Percentiles rank a stretch among this genome's conserved stretches.
These are phyloP conservation scores for Ustulina deusta DNA, from an alignment of 2,329 filamentous ascomycete species.

Conservation along the genomic window DNA sequence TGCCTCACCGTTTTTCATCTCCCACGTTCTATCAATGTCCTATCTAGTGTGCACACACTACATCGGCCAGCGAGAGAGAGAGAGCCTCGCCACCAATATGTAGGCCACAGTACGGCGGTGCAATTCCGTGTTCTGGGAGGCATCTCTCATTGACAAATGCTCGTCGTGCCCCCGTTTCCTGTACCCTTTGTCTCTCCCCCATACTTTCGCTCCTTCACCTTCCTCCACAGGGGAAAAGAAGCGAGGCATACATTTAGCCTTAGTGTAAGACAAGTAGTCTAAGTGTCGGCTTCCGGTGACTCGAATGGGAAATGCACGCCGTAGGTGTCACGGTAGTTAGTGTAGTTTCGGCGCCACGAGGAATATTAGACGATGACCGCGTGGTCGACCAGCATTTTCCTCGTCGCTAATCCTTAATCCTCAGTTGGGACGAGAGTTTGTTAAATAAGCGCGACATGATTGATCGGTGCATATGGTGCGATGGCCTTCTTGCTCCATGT, in stretches of 20 bases:
- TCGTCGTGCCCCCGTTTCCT: neutral
- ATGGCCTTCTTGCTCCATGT: conserved; percentile 5
- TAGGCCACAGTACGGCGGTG: conserved; percentile 18
- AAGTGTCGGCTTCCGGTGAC: conserved; percentile 6
- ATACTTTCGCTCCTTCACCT: neutral
- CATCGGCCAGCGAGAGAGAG: conserved; percentile 18
- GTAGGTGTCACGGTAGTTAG: conserved; percentile 15
- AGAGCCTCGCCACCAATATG: conserved; percentile 1
- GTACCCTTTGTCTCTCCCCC: neutral
- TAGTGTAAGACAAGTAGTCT: conserved; percentile 5
- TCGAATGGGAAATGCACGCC: conserved; percentile 12
- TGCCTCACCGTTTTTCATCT: conserved; percentile 1
- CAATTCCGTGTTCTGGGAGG: conserved; percentile 16
- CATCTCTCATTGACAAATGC: conserved; percentile 22
- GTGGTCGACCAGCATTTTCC: conserved; percentile 35
- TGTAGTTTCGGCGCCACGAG: conserved; percentile 31
- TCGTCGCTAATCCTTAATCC: neutral
- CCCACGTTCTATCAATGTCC: conserved; percentile 9
- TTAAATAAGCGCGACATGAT: conserved; percentile 11
- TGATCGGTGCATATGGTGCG: neutral
- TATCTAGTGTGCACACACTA: neutral
- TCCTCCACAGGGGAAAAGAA: conserved; percentile 7
- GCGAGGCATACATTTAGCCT: conserved; percentile 12
- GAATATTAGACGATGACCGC: conserved; percentile 29
- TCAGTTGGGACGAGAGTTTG: neutral